phyloP scores from a whole-genome alignment of 768 basidiomycete genomes.

The Lepiota venenata region DNA sequence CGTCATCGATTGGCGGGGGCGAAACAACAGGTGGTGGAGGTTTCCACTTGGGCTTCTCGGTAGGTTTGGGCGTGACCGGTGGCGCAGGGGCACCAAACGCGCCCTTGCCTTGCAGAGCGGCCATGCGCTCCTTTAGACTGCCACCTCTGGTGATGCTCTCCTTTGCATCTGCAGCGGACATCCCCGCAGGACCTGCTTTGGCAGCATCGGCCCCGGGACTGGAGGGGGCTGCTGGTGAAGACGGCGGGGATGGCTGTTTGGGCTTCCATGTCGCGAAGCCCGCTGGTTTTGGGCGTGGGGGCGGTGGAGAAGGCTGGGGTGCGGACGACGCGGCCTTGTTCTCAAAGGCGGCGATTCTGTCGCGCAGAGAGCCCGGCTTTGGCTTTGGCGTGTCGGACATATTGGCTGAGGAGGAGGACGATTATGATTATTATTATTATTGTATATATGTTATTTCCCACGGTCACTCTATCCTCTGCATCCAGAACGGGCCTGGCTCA shows the following conservation, averaged over 20 bases:
- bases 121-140: constrained; percentile 93
- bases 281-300: constrained; percentile 65
- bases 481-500: constrained; percentile 16
- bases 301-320: constrained; percentile 37
- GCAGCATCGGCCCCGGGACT: constrained; percentile 17
- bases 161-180: constrained; percentile 87
- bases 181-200: constrained; percentile 30
- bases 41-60: constrained; percentile 79
- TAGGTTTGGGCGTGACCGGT: constrained; percentile 50
- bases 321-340: constrained; percentile 45
- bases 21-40: constrained; percentile 58
- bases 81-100: constrained; percentile 61
- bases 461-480: constrained; percentile 8
- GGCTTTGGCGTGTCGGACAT: constrained; percentile 69
- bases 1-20: constrained; percentile 43
- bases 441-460: constrained; percentile 4
- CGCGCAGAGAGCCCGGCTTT: constrained; percentile 76
- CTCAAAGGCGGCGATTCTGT: constrained; percentile 89
- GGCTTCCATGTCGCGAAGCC: constrained; percentile 70
- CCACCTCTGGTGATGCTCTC: constrained; percentile 78
- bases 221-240: constrained; percentile 25
- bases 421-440: background rate
- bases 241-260: constrained; percentile 48
- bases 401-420: constrained; percentile 3
- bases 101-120: constrained; percentile 82